Conservation (phyloP, 2,329 filamentous ascomycete species). For the Colletotrichum sp. region DNA sequence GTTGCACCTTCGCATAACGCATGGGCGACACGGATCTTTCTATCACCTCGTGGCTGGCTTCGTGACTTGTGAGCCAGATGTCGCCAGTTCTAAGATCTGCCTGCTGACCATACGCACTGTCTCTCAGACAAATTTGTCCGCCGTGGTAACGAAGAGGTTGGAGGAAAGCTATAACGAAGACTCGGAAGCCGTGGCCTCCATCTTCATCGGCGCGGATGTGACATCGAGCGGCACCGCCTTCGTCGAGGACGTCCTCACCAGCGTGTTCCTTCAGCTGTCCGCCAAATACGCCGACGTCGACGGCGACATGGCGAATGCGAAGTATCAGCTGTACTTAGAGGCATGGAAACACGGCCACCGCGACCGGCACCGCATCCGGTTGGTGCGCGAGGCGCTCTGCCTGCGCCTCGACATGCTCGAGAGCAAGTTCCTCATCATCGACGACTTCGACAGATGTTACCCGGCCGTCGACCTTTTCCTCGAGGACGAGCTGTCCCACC, state of each 20-base stretch:
- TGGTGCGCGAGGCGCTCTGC: background rate
- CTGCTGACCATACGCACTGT: background rate
- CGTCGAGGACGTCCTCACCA: background rate
- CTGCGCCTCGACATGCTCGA: background rate
- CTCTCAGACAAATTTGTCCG: background rate
- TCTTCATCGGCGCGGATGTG: background rate
- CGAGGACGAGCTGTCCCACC: background rate
- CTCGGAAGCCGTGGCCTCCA: background rate
- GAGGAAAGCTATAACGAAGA: background rate
- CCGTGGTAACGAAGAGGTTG: background rate
- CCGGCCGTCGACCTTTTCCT: background rate
- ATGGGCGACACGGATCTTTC: background rate
- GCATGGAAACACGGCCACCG: constrained; percentile 2
- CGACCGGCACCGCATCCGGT: background rate
- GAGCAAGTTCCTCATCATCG: background rate
- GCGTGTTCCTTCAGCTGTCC: background rate
- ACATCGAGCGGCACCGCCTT: background rate
- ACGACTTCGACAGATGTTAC: constrained; percentile 7
- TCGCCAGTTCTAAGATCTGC: background rate
- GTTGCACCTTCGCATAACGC: background rate
- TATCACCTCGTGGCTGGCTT: background rate
- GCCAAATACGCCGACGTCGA: background rate
- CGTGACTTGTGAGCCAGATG: background rate
- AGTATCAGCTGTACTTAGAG: background rate
- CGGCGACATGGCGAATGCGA: background rate